Evolutionary conservation across 2,329 filamentous ascomycete genomes (phyloP), one percentile per base, ranked within the genome.

Genomic region (Parascedosporium putredinis): DNA sequence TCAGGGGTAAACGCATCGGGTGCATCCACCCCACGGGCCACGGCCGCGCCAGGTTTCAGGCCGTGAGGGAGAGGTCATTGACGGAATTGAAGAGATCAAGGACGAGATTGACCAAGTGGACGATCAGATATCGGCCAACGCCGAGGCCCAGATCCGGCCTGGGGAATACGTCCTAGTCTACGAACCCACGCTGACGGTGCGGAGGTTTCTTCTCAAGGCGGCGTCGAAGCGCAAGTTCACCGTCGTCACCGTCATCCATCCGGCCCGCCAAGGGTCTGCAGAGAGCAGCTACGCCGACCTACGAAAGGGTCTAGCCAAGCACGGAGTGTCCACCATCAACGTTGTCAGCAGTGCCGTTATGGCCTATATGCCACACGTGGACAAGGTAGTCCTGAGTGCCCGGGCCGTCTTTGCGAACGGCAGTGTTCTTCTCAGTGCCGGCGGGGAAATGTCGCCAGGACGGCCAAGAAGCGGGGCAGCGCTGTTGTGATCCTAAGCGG

Each of bases 81-180:
- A 93, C 58, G 93, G 90, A 38, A 96, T 98, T 59, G 83, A 88
- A 59, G 93, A 98, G 64, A 89, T 98, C 53, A 86, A 95, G 65
- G 93, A 98, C 61, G 93, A 98, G 68, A 83, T 98, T 51, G 84
- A 86, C 56, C 86, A 91, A 62, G 89, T 89, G 6, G 93, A 96
- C 62, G 88, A 95, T 60, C 89, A 95, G 66, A 94, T 98, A 58
- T 87, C 91, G 2, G 81, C 82, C 20, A 86, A 89, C 55, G 87
- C 90, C 2, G 84, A 95, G 55, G 87, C 94, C 45, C 87, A 96
- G 65, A 95, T 98, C 55, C 88, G 95, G 62, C 86, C 88, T 1
- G 89, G 91, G 61, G 91, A 98, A 65, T 85, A 90, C 58, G 87
- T 98, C 54, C 79, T 98, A 54, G 90, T 90, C 7, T 84, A 95